Evolutionary conservation across 2,329 filamentous ascomycete genomes (phyloP), one percentile per base, ranked within the genome.

Genomic region (Ilyonectria destructans): DNA sequence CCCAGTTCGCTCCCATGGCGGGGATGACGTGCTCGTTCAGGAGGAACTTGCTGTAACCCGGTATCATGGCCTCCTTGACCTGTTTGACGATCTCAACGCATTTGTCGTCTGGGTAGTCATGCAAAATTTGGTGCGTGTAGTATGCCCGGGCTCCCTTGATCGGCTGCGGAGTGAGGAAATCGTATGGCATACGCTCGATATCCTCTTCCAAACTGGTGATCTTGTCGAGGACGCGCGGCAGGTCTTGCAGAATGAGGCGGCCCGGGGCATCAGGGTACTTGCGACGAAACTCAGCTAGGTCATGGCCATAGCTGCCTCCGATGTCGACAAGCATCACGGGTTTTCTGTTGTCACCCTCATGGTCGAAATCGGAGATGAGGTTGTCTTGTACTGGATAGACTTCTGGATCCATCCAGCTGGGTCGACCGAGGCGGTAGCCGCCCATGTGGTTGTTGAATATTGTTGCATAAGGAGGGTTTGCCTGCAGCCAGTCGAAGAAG

Each of bases 21-120:
- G 74, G 78, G 13, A 82, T 71, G 12, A 83, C 67, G 33, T 77
- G 76, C 73, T 85, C 77, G 46, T 82, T 78, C 4, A 83, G 74
- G 2, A 83, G 67, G 15, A 83, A 69, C 66, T 75, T 80, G 4
- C 80, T 83, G 58, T 83, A 83, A 0, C 78, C 79, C 45, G 49
- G 72, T 33, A 77, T 71, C 75, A 78, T 78, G 0, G 75, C 75
- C 4, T 61, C 51, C 7, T 62, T 59, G 7, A 72, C 55, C 2
- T 72, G 57, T 4, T 66, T 58, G 9, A 82, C 71, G 21, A 85
- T 85, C n/a, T 69, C 65, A 1, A 71, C 63, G 0, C 78, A 74
- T 13, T 83, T 75, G 2, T 77, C 77, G 29, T 87, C 83, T 0
- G 82, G 78, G 85, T 85, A 87, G 71, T 87, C 84, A 69, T 88